These are phyloP conservation scores for Gastrolobium bilobum DNA, from an alignment of 306 rosid genomes.

Conservation along the genomic window DNA sequence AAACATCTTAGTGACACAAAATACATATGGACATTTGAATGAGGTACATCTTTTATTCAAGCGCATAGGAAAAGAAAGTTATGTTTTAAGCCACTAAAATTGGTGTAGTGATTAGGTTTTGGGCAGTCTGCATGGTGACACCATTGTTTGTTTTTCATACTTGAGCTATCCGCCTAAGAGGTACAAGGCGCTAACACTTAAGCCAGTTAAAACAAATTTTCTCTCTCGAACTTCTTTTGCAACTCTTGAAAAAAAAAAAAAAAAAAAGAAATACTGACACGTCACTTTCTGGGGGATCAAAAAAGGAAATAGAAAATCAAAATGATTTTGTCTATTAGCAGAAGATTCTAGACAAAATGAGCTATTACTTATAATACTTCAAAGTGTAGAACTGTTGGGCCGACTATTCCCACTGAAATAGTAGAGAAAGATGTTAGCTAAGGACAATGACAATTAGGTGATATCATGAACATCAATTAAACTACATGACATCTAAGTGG, in stretches of 20 bases:
- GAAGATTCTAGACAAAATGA: no score
- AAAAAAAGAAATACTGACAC: constrained; percentile 12
- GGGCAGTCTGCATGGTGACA: no score
- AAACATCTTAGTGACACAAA: no score
- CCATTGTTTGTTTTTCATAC: no score
- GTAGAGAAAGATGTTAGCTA: neutral
- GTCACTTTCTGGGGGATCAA: neutral
- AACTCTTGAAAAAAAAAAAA: neutral
- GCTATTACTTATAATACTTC: no score
- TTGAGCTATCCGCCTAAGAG: no score
- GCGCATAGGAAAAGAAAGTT: no score
- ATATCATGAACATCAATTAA: neutral
- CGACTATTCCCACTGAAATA: neutral
- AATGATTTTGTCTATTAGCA: neutral
- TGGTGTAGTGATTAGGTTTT: no score
- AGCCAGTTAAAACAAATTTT: neutral
- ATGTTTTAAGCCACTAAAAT: no score
- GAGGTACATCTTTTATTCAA: no score
- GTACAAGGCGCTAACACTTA: neutral
- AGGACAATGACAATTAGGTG: neutral
- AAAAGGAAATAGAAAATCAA: neutral
- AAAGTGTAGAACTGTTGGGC: neutral
- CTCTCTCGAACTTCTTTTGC: neutral
- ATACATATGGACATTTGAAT: no score
- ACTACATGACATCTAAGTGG: neutral